Percentiles rank a stretch among this genome's conserved stretches.
These are phyloP conservation scores for Diaporthe citrichinensis DNA, from an alignment of 2,329 filamentous ascomycete species.

Conservation along the genomic window DNA sequence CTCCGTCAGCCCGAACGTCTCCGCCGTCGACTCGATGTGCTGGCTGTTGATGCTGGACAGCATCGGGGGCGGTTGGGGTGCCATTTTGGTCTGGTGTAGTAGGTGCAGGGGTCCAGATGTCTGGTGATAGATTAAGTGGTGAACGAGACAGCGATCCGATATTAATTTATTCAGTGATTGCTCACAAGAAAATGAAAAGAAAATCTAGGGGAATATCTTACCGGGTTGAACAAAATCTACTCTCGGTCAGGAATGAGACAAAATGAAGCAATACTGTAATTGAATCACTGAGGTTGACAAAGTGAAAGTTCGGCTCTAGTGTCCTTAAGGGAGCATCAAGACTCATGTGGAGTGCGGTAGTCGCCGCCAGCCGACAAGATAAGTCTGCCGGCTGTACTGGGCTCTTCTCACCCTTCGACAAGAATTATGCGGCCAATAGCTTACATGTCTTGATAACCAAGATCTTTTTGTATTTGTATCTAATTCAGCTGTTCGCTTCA, in stretches of 20 bases:
- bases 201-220: not conserved
- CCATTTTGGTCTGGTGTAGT: constrained; percentile 28
- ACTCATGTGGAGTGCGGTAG: constrained; percentile 30
- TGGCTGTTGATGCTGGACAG: constrained; percentile 45
- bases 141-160: not conserved
- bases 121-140: constrained; percentile 10
- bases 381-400: not conserved
- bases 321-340: constrained; percentile 1
- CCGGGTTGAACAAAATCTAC: not conserved
- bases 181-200: not conserved
- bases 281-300: not conserved
- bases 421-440: not conserved
- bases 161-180: not conserved
- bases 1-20: constrained; percentile 65
- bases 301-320: not conserved
- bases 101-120: not conserved
- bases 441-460: not conserved
- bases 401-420: not conserved
- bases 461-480: not conserved
- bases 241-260: constrained; percentile 10
- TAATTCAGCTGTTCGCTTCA: too few relatives aligned
- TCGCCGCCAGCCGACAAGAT: constrained; percentile 25
- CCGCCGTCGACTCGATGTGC: constrained; percentile 51
- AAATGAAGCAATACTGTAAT: constrained; percentile 22
- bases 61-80: constrained; percentile 42